A percentile compares a stretch with the other conserved stretches of the same genome.
Evolutionary conservation across 805 yeast genomes (phyloP).

Genomic region (Saccharomycopsis microspora): DNA sequence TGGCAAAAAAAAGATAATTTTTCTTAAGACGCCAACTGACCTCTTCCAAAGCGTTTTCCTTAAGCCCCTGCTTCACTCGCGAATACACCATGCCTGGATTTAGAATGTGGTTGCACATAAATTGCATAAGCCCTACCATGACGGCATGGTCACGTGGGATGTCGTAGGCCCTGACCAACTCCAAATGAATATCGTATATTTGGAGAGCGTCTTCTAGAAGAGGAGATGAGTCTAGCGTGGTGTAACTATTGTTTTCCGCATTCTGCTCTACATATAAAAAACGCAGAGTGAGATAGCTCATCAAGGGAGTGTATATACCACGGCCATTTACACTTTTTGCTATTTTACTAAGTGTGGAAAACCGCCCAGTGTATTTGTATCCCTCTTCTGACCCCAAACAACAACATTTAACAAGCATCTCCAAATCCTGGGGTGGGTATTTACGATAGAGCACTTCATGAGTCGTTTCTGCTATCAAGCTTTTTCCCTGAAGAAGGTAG

Average conservation of each 20-base stretch:
- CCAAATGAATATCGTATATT: slow-evolving; percentile 1
- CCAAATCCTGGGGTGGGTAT: not conserved
- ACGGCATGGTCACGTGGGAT: not conserved
- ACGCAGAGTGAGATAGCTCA: not conserved
- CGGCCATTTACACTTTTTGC: not conserved
- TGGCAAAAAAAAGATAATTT: too few species aligned
- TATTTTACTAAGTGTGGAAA: not conserved
- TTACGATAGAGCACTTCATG: slow-evolving; percentile 3
- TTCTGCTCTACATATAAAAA: not conserved
- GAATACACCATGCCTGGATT: not conserved
- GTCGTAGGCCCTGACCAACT: not conserved
- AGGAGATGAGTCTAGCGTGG: not conserved
- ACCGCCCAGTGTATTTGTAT: too few species aligned
- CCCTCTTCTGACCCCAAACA: not conserved
- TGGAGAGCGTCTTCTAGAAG: not conserved
- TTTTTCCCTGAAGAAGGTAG: not conserved
- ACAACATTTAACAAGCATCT: slow-evolving; percentile 5
- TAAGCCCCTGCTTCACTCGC: not conserved
- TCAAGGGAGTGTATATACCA: slow-evolving; percentile 2
- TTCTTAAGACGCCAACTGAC: too few species aligned
- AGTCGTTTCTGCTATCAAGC: not conserved
- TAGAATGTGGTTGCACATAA: not conserved
- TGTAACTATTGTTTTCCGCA: not conserved
- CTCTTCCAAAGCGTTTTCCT: not conserved
- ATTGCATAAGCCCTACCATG: not conserved